These are phyloP conservation scores for Porodaedalea pini DNA, from an alignment of 1,284 basidiomycete genomes.

Conservation along the genomic window DNA sequence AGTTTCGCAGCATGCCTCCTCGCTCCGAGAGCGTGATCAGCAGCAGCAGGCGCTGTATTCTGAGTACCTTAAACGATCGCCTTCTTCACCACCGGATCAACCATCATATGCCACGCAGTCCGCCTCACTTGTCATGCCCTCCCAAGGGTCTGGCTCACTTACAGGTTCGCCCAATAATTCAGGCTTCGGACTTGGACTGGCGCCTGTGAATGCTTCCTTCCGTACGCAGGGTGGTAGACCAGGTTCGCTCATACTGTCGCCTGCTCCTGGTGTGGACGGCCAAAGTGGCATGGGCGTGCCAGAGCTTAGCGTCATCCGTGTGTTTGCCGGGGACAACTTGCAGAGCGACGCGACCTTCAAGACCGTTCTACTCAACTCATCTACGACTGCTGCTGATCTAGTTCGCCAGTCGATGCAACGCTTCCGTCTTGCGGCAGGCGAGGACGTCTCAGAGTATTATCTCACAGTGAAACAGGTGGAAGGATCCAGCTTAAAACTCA, in stretches of 20 bases:
- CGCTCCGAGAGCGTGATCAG: slow-evolving; percentile 82
- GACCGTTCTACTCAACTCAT: slow-evolving; percentile 88
- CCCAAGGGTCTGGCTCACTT: slow-evolving; percentile 31
- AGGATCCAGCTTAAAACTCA: slow-evolving; percentile 73
- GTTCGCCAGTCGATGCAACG: slow-evolving; percentile 91
- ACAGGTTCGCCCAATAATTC: slow-evolving; percentile 37
- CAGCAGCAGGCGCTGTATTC: slow-evolving; percentile 87
- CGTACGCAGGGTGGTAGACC: slow-evolving; percentile 52
- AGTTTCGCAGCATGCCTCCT: slow-evolving; percentile 45
- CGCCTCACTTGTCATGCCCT: slow-evolving; percentile 53
- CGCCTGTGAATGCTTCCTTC: slow-evolving; percentile 35
- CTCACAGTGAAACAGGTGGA: slow-evolving; percentile 92
- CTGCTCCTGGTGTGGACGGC: slow-evolving; percentile 50
- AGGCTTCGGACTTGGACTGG: slow-evolving; percentile 42
- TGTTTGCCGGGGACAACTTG: slow-evolving; percentile 87
- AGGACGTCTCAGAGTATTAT: slow-evolving; percentile 72
- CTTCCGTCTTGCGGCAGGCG: slow-evolving; percentile 73
- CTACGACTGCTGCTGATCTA: slow-evolving; percentile 80
- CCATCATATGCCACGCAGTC: slow-evolving; percentile 68
- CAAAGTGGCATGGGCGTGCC: slow-evolving; percentile 61
- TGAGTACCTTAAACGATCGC: slow-evolving; percentile 81
- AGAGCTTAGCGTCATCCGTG: slow-evolving; percentile 88
- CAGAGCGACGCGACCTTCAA: slow-evolving; percentile 97
- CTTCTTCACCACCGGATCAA: slow-evolving; percentile 69
- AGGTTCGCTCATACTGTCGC: slow-evolving; percentile 67